phyloP scores from a whole-genome alignment of 768 basidiomycete genomes.

The Tulasnella sp. region DNA sequence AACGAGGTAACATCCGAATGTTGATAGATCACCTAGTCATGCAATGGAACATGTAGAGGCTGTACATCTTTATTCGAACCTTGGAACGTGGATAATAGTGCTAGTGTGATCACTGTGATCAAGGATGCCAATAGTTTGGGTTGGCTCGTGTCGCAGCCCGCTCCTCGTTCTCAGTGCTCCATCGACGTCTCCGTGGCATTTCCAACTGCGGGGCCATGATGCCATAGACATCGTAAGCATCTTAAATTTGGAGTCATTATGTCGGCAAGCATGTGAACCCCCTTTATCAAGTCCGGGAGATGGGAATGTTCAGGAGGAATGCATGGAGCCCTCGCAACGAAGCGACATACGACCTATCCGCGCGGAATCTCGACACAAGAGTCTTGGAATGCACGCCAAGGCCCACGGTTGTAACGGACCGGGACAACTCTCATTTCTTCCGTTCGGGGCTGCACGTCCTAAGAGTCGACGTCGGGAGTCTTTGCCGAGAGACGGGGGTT shows the following conservation, averaged over 20 bases:
- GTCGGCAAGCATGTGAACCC: too few relatives aligned
- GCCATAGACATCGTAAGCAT: too few relatives aligned
- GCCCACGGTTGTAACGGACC: not conserved
- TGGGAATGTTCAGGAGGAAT: too few relatives aligned
- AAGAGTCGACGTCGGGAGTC: not conserved
- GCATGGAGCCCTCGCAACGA: too few relatives aligned
- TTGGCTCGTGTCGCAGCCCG: not conserved
- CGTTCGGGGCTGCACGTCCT: not conserved
- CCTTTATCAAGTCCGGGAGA: too few relatives aligned
- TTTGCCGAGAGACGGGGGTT: not conserved
- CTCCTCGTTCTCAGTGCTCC: not conserved
- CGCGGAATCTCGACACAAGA: too few relatives aligned
- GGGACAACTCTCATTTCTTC: not conserved
- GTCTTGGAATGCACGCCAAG: not conserved
- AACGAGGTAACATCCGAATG: not conserved
- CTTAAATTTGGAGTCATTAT: too few relatives aligned
- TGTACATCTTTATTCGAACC: not conserved
- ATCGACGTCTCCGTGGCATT: too few relatives aligned
- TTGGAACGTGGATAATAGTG: not conserved
- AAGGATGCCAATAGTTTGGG: not conserved
- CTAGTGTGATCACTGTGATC: not conserved
- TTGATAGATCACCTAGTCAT: not conserved
- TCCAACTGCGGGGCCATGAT: too few relatives aligned
- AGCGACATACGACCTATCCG: too few relatives aligned
- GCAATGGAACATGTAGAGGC: not conserved